phyloP scores from a whole-genome alignment of 2,329 filamentous ascomycete species.

The Nothomitra cinnamomea region DNA sequence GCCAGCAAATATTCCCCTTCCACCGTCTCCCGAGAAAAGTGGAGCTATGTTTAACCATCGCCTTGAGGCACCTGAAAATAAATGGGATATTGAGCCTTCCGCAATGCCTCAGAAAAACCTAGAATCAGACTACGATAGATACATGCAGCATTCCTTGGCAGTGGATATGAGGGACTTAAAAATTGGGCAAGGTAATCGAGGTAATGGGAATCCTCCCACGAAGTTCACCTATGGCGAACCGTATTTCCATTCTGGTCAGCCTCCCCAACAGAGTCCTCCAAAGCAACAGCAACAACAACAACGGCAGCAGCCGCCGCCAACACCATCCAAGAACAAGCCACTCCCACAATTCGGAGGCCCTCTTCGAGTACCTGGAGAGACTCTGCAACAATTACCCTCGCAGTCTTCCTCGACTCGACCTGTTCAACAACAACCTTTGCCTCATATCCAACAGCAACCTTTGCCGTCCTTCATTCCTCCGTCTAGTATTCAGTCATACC shows the following conservation, averaged over 20 bases:
- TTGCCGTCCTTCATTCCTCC: constrained; percentile 1
- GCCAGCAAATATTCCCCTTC: constrained; percentile 43
- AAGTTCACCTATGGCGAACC: background rate
- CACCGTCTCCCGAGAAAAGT: constrained; percentile 38
- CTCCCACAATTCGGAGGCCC: background rate
- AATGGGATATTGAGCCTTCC: background rate
- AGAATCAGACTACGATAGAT: constrained; percentile 25
- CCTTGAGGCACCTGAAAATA: background rate
- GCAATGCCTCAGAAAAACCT: constrained; percentile 18
- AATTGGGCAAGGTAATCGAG: constrained; percentile 13
- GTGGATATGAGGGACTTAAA: constrained; percentile 25
- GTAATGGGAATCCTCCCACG: background rate
- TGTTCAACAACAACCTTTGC: constrained; percentile 9
- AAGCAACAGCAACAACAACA: background rate
- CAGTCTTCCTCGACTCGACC: constrained; percentile 8
- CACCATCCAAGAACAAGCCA: background rate
- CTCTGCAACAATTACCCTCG: constrained; percentile 4
- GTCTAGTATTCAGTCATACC: background rate
- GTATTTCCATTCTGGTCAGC: background rate
- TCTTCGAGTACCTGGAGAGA: background rate
- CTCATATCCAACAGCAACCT: constrained; percentile 3
- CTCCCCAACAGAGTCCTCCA: background rate
- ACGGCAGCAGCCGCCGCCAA: background rate
- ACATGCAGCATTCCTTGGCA: constrained; percentile 24
- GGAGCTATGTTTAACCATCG: background rate